A percentile compares a stretch with the other conserved stretches of the same genome.
phyloP scores from a whole-genome alignment of 768 basidiomycete species.

The Floccularia luteovirens region DNA sequence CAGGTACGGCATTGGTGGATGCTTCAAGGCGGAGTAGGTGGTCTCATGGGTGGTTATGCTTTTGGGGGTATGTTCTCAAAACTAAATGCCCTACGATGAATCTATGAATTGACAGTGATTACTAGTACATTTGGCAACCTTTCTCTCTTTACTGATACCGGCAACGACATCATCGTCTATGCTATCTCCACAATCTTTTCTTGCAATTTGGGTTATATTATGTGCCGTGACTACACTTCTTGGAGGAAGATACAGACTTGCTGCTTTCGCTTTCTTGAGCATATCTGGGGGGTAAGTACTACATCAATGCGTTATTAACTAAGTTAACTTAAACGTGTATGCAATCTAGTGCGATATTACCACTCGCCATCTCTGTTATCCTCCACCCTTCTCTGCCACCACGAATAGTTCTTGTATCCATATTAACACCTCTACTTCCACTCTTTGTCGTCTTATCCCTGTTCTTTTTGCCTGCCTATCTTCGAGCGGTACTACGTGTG shows the following conservation, averaged over 20 bases:
- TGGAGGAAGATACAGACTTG: slow-evolving; percentile 47
- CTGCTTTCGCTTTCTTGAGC: slow-evolving; percentile 38
- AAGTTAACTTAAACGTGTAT: slow-evolving; percentile 2
- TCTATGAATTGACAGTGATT: slow-evolving; percentile 5
- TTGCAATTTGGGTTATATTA: slow-evolving; percentile 53
- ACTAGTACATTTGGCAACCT: slow-evolving; percentile 52
- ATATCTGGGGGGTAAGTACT: slow-evolving; percentile 47
- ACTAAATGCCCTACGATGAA: neutral
- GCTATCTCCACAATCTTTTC: slow-evolving; percentile 41
- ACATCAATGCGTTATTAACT: neutral
- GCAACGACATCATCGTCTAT: slow-evolving; percentile 34
- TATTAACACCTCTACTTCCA: slow-evolving; percentile 23
- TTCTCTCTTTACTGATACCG: slow-evolving; percentile 51
- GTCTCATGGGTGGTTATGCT: slow-evolving; percentile 46
- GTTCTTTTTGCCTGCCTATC: slow-evolving; percentile 30
- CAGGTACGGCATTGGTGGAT: slow-evolving; percentile 25
- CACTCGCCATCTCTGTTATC: slow-evolving; percentile 45
- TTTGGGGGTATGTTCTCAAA: slow-evolving; percentile 43
- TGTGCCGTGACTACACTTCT: slow-evolving; percentile 38
- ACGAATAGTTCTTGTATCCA: slow-evolving; percentile 32
- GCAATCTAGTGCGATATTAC: slow-evolving; percentile 28
- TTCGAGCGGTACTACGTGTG: slow-evolving; percentile 42
- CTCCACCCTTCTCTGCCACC: slow-evolving; percentile 45
- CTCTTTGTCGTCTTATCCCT: slow-evolving; percentile 34
- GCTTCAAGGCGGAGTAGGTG: slow-evolving; percentile 60